phyloP scores from a whole-genome alignment of 2,329 filamentous ascomycete genomes.

The Colletotrichum sp. region DNA sequence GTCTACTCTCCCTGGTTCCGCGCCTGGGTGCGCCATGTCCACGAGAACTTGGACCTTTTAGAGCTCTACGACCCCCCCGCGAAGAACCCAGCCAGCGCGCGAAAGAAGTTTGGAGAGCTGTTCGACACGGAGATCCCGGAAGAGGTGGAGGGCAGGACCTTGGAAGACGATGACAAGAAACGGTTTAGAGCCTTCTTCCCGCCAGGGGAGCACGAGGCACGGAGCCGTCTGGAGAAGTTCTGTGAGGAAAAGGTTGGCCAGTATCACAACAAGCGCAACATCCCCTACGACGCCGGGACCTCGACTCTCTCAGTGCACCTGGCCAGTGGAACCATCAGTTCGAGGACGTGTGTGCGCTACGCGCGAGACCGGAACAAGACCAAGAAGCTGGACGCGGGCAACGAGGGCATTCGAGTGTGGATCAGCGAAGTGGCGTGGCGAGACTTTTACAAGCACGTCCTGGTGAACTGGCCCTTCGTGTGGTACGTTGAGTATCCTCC shows the following conservation, averaged over 20 bases:
- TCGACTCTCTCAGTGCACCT: conserved; percentile 76
- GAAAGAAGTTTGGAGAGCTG: conserved; percentile 54
- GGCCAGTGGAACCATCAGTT: conserved; percentile 70
- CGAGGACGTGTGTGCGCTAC: conserved; percentile 68
- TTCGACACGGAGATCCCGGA: conserved; percentile 68
- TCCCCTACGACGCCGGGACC: conserved; percentile 66
- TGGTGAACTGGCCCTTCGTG: conserved; percentile 85
- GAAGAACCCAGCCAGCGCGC: conserved; percentile 36
- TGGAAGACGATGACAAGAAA: conserved; percentile 64
- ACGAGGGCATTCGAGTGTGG: conserved; percentile 72
- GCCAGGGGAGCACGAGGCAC: conserved; percentile 76
- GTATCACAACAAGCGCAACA: conserved; percentile 71
- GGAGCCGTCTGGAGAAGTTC: conserved; percentile 68
- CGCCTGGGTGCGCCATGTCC: conserved; percentile 76
- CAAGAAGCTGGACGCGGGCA: conserved; percentile 70
- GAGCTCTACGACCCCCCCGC: conserved; percentile 59
- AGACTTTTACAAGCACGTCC: conserved; percentile 87
- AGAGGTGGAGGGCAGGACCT: conserved; percentile 65
- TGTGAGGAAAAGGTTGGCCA: conserved; percentile 64
- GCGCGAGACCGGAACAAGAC: conserved; percentile 69
- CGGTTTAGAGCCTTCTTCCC: conserved; percentile 70
- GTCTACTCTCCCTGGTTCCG: conserved; percentile 87
- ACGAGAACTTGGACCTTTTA: conserved; percentile 71
- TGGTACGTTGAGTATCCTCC: conserved; percentile 53
- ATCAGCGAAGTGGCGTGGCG: conserved; percentile 86